Evolutionary conservation across 2,329 filamentous ascomycete species (phyloP).

Genomic region (Aspergillus fumigatiaffinis): DNA sequence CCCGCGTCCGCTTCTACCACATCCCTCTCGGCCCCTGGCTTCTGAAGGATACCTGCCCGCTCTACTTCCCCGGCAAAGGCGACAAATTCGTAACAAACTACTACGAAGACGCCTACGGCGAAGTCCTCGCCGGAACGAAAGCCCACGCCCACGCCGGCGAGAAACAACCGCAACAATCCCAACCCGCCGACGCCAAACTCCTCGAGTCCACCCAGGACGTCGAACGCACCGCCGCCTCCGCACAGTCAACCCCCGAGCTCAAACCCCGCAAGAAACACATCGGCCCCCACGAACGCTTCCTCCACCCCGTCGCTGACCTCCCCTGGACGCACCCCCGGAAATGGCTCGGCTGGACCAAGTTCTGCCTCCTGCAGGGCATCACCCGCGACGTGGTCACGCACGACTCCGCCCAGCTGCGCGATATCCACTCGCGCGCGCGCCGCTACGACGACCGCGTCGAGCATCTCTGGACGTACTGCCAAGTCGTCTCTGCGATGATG

Average conservation of each 20-base stretch:
- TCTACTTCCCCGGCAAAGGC: conserved; percentile 40
- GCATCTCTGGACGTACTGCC: conserved; percentile 46
- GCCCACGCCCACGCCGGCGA: not conserved
- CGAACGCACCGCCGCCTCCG: conserved; percentile 13
- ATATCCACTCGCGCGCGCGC: conserved; percentile 39
- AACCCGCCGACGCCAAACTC: not conserved
- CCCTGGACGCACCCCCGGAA: conserved; percentile 18
- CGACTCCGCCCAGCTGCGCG: conserved; percentile 36
- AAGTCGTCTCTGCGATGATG: conserved; percentile 40
- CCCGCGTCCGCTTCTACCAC: conserved; percentile 22
- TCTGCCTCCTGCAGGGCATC: conserved; percentile 43
- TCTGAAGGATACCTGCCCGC: conserved; percentile 33
- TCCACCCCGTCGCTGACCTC: conserved; percentile 16
- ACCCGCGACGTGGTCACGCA: conserved; percentile 41
- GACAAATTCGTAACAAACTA: conserved; percentile 38
- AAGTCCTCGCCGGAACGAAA: conserved; percentile 17
- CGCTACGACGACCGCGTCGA: conserved; percentile 47
- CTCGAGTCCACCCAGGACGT: conserved; percentile 1
- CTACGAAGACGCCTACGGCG: conserved; percentile 33
- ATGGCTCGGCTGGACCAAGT: conserved; percentile 41
- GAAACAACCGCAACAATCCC: not conserved
- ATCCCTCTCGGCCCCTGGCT: conserved; percentile 40
- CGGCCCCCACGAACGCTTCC: conserved; percentile 23
- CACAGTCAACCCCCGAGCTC: conserved; percentile 17
- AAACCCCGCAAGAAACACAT: conserved; percentile 15